Evolutionary conservation across 176 grass and related monocot genomes (phyloP), one percentile per base, ranked within the genome.

Genomic region (Stipa capillata): DNA sequence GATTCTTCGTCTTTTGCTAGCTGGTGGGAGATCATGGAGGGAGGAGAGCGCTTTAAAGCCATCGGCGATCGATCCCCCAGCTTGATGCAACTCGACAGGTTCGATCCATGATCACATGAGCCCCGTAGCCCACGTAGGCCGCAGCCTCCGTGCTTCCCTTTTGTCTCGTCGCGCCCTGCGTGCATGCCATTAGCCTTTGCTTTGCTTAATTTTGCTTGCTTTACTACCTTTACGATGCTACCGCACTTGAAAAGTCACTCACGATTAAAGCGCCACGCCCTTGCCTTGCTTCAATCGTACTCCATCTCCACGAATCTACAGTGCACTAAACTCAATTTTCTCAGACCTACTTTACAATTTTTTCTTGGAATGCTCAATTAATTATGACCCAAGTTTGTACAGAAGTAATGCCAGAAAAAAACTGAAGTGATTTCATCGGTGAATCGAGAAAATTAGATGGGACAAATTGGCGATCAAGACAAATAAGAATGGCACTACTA

Each of bases 221-320:
- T n/a, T n/a, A 60, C 44, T n/a, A n/a, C n/a, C 65, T 87, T 64
- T 77, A 63, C 44, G 37, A 29, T 14, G 48, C 51, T 28, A 33
- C 55, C 54, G 12, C 17, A 8, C 63, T 55, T 41, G 73, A 72
- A 82, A 82, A 87, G 71, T 24, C 48, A 3, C 74, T 0, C 40
- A 25, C 41, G 2, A 66, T 51, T 23, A 69, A 87, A 81, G 73
- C 14, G 41, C 24, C 61, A 67, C 16, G 61, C 24, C n/a, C 50
- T 8, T 81, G 68, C 42, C 70, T 87, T 82, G 85, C 79, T 83
- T 87, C 23, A 8, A 8, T 18, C 55, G 16, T n/a, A 78, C 79
- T 72, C 73, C 55, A 83, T 17, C 64, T n/a, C n/a, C n/a, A n/a
- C n/a, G n/a, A n/a, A n/a, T n/a, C n/a, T n/a, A n/a, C n/a, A n/a